These are phyloP conservation scores for Mycena kentingensis DNA, from an alignment of 768 basidiomycete genomes.

Conservation along the genomic window DNA sequence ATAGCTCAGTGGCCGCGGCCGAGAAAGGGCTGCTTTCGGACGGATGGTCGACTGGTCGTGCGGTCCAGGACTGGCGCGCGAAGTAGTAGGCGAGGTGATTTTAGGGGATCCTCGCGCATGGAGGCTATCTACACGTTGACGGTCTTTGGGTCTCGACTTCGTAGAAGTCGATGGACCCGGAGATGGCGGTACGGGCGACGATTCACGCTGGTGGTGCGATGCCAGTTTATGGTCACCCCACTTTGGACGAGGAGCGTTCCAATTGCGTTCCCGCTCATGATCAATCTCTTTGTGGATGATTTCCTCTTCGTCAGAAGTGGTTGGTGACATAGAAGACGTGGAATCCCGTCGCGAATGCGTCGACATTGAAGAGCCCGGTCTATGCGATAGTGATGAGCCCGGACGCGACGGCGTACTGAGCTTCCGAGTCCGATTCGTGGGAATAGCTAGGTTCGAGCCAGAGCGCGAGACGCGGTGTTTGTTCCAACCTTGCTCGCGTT, in stretches of 20 bases:
- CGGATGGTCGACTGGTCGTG: slow-evolving; percentile 5
- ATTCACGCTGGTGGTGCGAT: slow-evolving; percentile 15
- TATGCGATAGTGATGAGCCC: slow-evolving; percentile 39
- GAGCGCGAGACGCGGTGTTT: slow-evolving; percentile 45
- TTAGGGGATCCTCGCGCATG: slow-evolving; percentile 18
- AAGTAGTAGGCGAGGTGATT: slow-evolving; percentile 21
- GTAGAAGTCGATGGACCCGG: slow-evolving; percentile 20
- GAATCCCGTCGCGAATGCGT: slow-evolving; percentile 39
- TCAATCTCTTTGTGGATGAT: slow-evolving; percentile 35
- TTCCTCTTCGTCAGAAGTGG: slow-evolving; percentile 39
- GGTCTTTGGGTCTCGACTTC: slow-evolving; percentile 13
- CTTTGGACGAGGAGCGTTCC: slow-evolving; percentile 66
- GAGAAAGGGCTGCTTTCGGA: neutral
- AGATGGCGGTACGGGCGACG: slow-evolving; percentile 22
- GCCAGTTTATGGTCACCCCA: slow-evolving; percentile 40
- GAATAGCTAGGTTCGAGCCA: slow-evolving; percentile 45
- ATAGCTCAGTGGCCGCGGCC: slow-evolving; percentile 22
- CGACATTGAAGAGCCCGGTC: slow-evolving; percentile 36
- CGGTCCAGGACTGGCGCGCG: slow-evolving; percentile 5
- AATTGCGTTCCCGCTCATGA: slow-evolving; percentile 67
- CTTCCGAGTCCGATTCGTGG: slow-evolving; percentile 33
- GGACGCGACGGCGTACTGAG: slow-evolving; percentile 41
- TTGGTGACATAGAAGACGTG: slow-evolving; percentile 37
- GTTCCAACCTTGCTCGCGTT: slow-evolving; percentile 61
- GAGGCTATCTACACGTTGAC: slow-evolving; percentile 27